Conservation (phyloP, 208 protist species). For the Trypanosoma boissoni region DNA sequence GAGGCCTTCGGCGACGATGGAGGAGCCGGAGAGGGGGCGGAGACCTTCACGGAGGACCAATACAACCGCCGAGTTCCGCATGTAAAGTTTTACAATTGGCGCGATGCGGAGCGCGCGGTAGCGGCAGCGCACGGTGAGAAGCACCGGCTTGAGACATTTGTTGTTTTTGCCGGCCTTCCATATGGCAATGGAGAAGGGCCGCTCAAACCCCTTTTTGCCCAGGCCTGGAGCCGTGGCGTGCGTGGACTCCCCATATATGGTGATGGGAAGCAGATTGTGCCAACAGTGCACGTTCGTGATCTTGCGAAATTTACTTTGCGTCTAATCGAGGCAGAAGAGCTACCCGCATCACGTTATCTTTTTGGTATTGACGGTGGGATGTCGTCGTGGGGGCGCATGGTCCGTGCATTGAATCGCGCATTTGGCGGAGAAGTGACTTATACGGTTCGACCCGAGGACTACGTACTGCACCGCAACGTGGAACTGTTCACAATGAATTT, state of each 20-base stretch:
- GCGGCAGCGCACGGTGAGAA: conserved; percentile 70
- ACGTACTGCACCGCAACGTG: conserved; percentile 71
- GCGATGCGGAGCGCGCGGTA: conserved; percentile 91
- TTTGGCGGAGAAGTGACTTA: conserved; percentile 66
- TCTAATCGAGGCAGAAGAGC: conserved; percentile 48
- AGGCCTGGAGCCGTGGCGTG: conserved; percentile 72
- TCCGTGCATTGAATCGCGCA: conserved; percentile 68
- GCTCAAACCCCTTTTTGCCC: conserved; percentile 86
- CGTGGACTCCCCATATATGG: conserved; percentile 84
- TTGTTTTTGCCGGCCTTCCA: conserved; percentile 84
- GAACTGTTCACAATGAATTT: conserved; percentile 89
- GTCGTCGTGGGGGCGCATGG: conserved; percentile 65
- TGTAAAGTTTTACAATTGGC: conserved; percentile 87
- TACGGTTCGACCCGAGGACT: conserved; percentile 48
- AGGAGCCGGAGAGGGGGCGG: conserved; percentile 19
- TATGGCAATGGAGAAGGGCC: conserved; percentile 91
- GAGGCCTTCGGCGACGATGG: conserved; percentile 2
- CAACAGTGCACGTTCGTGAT: conserved; percentile 92
- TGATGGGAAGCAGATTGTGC: conserved; percentile 81
- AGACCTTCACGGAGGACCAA: conserved; percentile 92
- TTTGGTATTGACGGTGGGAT: conserved; percentile 84
- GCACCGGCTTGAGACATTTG: conserved; percentile 80
- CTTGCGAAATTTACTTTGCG: conserved; percentile 80
- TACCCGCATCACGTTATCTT: conserved; percentile 74
- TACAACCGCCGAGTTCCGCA: conserved; percentile 92